Evolutionary conservation across 2,329 filamentous ascomycete species (phyloP).

Genomic region (Hypoxylon sp.): DNA sequence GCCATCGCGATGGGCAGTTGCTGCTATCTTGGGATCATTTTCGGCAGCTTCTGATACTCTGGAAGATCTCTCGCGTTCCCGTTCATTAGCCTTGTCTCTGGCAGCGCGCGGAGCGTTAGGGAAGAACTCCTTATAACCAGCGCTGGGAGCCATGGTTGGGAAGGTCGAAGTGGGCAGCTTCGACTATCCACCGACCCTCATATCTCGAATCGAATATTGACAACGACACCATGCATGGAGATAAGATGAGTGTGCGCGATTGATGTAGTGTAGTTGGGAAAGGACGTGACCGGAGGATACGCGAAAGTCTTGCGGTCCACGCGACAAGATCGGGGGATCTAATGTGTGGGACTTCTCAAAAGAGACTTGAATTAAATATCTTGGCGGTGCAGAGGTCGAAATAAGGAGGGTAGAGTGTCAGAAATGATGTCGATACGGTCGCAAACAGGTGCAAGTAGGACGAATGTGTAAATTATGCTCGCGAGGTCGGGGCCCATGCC

Average conservation of each 20-base stretch:
- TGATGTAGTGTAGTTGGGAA: slow-evolving; percentile 34
- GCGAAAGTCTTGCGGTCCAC: slow-evolving; percentile 48
- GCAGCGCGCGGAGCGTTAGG: slow-evolving; percentile 76
- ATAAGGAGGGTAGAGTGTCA: slow-evolving; percentile 17
- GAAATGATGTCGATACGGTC: slow-evolving; percentile 35
- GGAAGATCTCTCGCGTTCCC: slow-evolving; percentile 66
- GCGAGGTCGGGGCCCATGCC: slow-evolving; percentile 23
- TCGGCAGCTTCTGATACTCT: slow-evolving; percentile 44
- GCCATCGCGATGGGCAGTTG: slow-evolving; percentile 48
- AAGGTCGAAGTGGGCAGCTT: slow-evolving; percentile 59
- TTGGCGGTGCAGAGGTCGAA: slow-evolving; percentile 25
- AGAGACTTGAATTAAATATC: slow-evolving; percentile 21
- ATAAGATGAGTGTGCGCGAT: slow-evolving; percentile 34
- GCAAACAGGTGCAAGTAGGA: slow-evolving; percentile 32
- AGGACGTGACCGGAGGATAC: slow-evolving; percentile 36
- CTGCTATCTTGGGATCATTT: slow-evolving; percentile 41
- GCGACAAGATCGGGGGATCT: slow-evolving; percentile 48
- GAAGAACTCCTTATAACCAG: slow-evolving; percentile 88
- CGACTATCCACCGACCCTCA: slow-evolving; percentile 65
- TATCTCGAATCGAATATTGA: slow-evolving; percentile 54
- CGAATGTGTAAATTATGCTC: slow-evolving; percentile 18
- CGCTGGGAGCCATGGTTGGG: slow-evolving; percentile 77
- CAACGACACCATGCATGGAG: slow-evolving; percentile 51
- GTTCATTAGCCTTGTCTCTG: slow-evolving; percentile 66
- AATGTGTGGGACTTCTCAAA: slow-evolving; percentile 46